These are phyloP conservation scores for Glutinoglossum americanum DNA, from an alignment of 495 filamentous ascomycete genomes.

Conservation along the genomic window DNA sequence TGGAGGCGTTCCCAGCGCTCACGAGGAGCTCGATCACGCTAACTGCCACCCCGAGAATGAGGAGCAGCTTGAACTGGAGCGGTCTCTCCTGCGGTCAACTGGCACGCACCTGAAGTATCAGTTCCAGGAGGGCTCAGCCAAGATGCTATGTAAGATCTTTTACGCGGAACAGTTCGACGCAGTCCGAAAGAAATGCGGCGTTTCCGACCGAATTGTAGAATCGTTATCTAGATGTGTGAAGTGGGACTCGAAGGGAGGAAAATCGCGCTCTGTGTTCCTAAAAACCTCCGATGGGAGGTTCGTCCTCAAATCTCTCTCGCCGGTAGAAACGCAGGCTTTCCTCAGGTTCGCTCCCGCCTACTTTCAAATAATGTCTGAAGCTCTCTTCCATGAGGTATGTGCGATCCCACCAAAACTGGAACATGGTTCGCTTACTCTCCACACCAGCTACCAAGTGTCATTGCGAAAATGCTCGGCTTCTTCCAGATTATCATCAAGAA, in stretches of 20 bases:
- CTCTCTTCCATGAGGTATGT: constrained; percentile 64
- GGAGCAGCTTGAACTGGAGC: constrained; percentile 42
- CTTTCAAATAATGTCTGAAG: constrained; percentile 91
- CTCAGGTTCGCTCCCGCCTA: constrained; percentile 88
- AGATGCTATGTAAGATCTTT: constrained; percentile 94
- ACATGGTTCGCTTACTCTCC: not conserved
- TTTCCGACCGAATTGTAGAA: constrained; percentile 82
- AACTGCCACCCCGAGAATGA: constrained; percentile 13
- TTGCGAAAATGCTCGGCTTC: constrained; percentile 98
- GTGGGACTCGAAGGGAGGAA: constrained; percentile 96
- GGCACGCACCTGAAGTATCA: constrained; percentile 89
- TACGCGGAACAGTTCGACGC: constrained; percentile 97
- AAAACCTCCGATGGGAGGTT: constrained; percentile 92
- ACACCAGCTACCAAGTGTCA: constrained; percentile 56
- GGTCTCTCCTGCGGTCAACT: constrained; percentile 55
- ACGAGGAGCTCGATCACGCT: constrained; percentile 12
- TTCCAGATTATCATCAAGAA: constrained; percentile 96
- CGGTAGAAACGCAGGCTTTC: constrained; percentile 84
- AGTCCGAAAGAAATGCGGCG: constrained; percentile 74
- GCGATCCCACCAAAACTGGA: not conserved
- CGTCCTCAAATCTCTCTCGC: constrained; percentile 71
- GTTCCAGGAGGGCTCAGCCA: constrained; percentile 74
- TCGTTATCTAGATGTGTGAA: constrained; percentile 86
- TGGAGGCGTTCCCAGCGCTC: constrained; percentile 4
- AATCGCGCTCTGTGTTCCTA: constrained; percentile 94